These are phyloP conservation scores for Purpureocillium takamizusanense DNA, from an alignment of 2,329 filamentous ascomycete genomes.

Conservation along the genomic window DNA sequence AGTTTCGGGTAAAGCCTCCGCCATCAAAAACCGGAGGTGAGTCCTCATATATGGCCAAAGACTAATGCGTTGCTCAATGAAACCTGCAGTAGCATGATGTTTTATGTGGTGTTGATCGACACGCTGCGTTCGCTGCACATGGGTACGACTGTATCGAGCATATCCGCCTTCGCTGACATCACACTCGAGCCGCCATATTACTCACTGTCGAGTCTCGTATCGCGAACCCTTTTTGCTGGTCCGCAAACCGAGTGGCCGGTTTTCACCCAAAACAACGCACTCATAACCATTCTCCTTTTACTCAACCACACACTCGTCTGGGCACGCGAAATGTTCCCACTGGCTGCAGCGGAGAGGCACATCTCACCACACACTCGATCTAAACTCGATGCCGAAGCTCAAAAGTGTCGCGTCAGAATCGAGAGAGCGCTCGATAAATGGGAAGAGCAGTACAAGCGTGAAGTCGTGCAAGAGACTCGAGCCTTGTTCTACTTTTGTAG, in stretches of 20 bases:
- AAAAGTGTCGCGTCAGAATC: too few relatives aligned
- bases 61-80: too few relatives aligned
- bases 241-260: neutral
- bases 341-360: neutral
- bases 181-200: neutral
- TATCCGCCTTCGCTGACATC: neutral
- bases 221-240: neutral
- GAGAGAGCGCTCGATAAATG: too few relatives aligned
- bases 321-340: neutral
- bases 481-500: neutral
- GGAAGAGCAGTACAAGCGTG: neutral
- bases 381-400: too few relatives aligned
- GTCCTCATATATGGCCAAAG: too few relatives aligned
- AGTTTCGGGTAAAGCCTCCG: too few relatives aligned
- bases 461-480: neutral
- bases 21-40: too few relatives aligned
- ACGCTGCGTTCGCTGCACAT: neutral
- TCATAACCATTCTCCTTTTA: neutral
- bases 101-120: neutral
- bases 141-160: neutral
- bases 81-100: too few relatives aligned
- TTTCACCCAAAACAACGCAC: neutral
- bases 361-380: too few relatives aligned
- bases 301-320: neutral
- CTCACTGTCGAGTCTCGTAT: neutral